Conservation (phyloP, 768 basidiomycete species). For the Termitomyces heimii region DNA sequence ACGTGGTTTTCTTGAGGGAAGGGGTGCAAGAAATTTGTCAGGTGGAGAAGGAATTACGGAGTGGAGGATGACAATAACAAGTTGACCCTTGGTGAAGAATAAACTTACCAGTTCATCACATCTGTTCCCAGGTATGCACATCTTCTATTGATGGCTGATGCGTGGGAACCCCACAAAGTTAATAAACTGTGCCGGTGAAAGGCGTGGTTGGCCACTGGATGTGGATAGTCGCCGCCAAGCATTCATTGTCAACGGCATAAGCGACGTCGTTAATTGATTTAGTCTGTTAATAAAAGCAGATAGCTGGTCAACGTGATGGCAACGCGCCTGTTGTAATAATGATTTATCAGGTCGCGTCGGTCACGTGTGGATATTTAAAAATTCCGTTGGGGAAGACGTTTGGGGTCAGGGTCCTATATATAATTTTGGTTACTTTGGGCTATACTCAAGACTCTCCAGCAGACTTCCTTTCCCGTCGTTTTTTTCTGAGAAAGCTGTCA, state of each 20-base stretch:
- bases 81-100: neutral
- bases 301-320: too few species aligned
- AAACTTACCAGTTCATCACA: conserved; percentile 3
- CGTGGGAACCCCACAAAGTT: conserved; percentile 7
- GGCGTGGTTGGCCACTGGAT: neutral
- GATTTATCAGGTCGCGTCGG: conserved; percentile 16
- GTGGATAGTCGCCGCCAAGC: neutral
- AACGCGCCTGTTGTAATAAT: neutral
- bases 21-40: conserved; percentile 80
- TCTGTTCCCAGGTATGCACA: conserved; percentile 3
- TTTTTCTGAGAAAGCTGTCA: conserved; percentile 15
- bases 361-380: conserved; percentile 28
- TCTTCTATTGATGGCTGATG: conserved; percentile 4
- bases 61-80: conserved; percentile 20
- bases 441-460: conserved; percentile 17
- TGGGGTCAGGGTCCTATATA: conserved; percentile 35
- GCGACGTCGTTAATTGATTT: neutral
- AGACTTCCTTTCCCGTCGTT: conserved; percentile 13
- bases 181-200: neutral
- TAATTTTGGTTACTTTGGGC: conserved; percentile 25
- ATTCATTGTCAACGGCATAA: neutral
- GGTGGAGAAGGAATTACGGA: conserved; percentile 57
- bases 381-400: conserved; percentile 39
- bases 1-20: conserved; percentile 79
- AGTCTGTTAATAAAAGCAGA: neutral